These are phyloP conservation scores for Reutealis trisperma DNA, from an alignment of 345 rosid genomes.

Conservation along the genomic window DNA sequence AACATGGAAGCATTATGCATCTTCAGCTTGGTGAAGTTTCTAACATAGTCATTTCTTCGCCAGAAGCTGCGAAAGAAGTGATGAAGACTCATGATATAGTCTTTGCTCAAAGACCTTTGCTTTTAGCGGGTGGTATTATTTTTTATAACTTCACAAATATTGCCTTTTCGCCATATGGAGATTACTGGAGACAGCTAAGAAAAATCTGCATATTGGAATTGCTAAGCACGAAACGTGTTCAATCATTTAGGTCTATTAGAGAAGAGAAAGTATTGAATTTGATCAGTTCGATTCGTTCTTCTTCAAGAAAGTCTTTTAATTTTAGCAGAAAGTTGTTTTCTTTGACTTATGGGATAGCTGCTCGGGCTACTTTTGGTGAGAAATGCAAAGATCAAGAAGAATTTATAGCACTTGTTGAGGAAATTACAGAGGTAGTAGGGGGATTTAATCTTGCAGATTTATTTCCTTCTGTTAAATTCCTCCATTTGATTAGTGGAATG, in stretches of 20 bases:
- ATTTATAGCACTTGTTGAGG: neutral
- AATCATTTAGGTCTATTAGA: conserved; percentile 24
- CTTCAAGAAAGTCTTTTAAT: conserved; percentile 9
- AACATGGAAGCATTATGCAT: conserved; percentile 42
- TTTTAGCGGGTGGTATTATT: conserved; percentile 1
- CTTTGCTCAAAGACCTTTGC: conserved; percentile 31
- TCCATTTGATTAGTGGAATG: conserved; percentile 5
- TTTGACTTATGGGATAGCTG: conserved; percentile 12
- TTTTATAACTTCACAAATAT: conserved; percentile 16
- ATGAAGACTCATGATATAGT: conserved; percentile 36
- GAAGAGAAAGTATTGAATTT: conserved; percentile 30
- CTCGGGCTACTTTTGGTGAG: conserved; percentile 28
- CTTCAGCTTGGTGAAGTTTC: conserved; percentile 33
- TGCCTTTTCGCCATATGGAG: conserved; percentile 24
- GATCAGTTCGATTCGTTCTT: neutral
- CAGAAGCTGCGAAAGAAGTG: conserved; percentile 29
- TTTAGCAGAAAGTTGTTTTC: conserved; percentile 22
- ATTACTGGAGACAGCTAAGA: conserved; percentile 29
- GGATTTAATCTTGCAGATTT: conserved; percentile 18
- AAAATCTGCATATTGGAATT: conserved; percentile 29
- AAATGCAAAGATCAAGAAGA: conserved; percentile 24
- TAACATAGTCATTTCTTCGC: conserved; percentile 26
- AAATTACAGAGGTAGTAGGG: neutral
- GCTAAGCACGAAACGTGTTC: conserved; percentile 24
- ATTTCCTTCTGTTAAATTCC: conserved; percentile 11